Evolutionary conservation across 2,329 filamentous ascomycete species (phyloP), one percentile per base, ranked within the genome.

Genomic region (Cordyceps pruinosa): DNA sequence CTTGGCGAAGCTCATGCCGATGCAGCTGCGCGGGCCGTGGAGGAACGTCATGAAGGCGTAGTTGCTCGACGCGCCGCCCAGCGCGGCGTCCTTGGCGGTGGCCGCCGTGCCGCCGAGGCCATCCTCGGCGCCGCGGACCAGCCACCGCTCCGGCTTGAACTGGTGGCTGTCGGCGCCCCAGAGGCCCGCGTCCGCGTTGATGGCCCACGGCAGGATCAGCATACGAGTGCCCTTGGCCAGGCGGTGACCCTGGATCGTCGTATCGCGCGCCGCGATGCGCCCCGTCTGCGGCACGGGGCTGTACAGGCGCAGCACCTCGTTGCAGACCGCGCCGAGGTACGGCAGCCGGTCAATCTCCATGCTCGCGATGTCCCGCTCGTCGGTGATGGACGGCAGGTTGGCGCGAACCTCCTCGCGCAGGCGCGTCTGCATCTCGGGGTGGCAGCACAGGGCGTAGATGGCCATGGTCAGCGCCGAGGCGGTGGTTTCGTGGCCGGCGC

Each of bases 1-100:
- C 65, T 83, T 84, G 0, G 89, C 85, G 67, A 92, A 92, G 0
- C 77, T 76, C 66, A 86, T 82, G 0, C 90, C 90, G 61, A 96
- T 95, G 66, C 90, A 96, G 64, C 86, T 87, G 52, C 90, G 75
- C 0, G 90, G 89, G 0, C 91, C 91, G 66, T 95, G 89, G 51
- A 95, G 69, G 70, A 96, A 96, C 0, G 89, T 92, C 69, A 92
- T 67, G 61, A 88, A 85, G 2, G 82, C 78, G 66, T 87, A 91
- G 66, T 90, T 90, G 57, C 78, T 87, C 3, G 76, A 75, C 0
- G 87, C 84, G 5, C 87, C 86, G 1, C 89, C 89, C 7, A 81
- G 83, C 55, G 84, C 83, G 10, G 75, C 75, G 0, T 85, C 86
- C 60, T 70, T 71, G 0, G 73, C 77, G 0, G 74, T 70, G 3